A percentile compares a stretch with the other conserved stretches of the same genome.
Evolutionary conservation across 2,329 filamentous ascomycete species (phyloP).

Genomic region (Diplodia intermedia): DNA sequence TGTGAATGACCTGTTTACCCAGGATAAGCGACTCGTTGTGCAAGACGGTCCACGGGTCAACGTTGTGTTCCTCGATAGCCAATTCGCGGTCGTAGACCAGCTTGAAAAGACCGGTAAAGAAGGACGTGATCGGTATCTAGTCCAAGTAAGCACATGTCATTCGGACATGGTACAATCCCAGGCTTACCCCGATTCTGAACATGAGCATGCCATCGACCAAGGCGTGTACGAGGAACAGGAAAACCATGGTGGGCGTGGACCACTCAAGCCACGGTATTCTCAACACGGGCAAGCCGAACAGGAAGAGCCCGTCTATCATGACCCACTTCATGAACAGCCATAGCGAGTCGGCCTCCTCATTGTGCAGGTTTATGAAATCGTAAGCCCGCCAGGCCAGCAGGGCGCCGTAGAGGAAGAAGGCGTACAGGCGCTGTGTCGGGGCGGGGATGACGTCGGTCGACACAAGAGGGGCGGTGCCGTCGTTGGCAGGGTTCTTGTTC

Average conservation of each 20-base stretch:
- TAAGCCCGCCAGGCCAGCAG: slow-evolving; percentile 85
- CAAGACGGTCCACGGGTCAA: slow-evolving; percentile 85
- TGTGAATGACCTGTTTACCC: slow-evolving; percentile 97
- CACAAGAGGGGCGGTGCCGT: slow-evolving; percentile 67
- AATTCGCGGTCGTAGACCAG: slow-evolving; percentile 91
- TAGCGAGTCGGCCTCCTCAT: slow-evolving; percentile 86
- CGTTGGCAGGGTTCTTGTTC: slow-evolving; percentile 38
- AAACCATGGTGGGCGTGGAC: slow-evolving; percentile 74
- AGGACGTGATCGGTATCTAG: slow-evolving; percentile 75
- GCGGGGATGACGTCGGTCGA: slow-evolving; percentile 83
- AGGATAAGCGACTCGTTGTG: slow-evolving; percentile 94
- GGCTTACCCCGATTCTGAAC: slow-evolving; percentile 81
- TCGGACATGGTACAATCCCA: background rate
- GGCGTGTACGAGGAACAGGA: slow-evolving; percentile 74
- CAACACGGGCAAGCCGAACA: slow-evolving; percentile 85
- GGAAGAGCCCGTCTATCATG: slow-evolving; percentile 80
- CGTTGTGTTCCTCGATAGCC: slow-evolving; percentile 89
- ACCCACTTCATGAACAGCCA: slow-evolving; percentile 95
- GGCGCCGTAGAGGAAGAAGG: slow-evolving; percentile 76
- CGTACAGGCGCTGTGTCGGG: slow-evolving; percentile 88
- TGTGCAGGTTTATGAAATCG: slow-evolving; percentile 79
- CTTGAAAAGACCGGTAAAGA: slow-evolving; percentile 75
- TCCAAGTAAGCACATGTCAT: slow-evolving; percentile 29
- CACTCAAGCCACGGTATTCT: slow-evolving; percentile 97
- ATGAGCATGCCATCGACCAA: slow-evolving; percentile 84